These are phyloP conservation scores for Lentinula lateritia DNA, from an alignment of 768 basidiomycete species.

Conservation along the genomic window DNA sequence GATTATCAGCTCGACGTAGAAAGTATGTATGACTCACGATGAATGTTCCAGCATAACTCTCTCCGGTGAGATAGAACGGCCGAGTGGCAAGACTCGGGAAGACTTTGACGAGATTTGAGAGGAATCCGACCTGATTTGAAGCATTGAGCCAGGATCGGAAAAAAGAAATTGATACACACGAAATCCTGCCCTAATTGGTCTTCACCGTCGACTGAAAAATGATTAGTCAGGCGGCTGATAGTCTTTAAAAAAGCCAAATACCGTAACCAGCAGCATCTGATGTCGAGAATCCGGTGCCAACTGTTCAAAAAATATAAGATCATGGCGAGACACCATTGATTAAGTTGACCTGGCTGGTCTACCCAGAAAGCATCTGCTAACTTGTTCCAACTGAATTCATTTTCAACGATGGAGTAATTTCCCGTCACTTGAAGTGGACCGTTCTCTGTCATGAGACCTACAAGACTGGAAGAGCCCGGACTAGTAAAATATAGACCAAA, in stretches of 20 bases:
- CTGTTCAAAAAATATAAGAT: not conserved
- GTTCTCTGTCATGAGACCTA: conserved; percentile 35
- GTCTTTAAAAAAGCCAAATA: not conserved
- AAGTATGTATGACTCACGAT: conserved; percentile 43
- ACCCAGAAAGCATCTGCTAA: conserved; percentile 46
- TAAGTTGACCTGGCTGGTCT: conserved; percentile 55
- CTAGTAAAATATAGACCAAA: not conserved
- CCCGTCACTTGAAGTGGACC: conserved; percentile 57
- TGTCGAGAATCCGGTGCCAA: not conserved
- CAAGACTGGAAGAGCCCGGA: conserved; percentile 1
- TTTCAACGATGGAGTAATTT: conserved; percentile 35
- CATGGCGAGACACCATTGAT: conserved; percentile 23
- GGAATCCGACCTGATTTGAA: conserved; percentile 60
- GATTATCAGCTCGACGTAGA: not conserved
- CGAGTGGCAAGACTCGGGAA: conserved; percentile 68
- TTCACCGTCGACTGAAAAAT: conserved; percentile 44
- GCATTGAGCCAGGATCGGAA: not conserved
- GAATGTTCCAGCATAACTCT: conserved; percentile 72
- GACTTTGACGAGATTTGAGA: conserved; percentile 66
- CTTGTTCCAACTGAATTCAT: conserved; percentile 34
- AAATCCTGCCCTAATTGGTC: conserved; percentile 60
- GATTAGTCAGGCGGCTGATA: not conserved
- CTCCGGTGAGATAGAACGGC: conserved; percentile 65
- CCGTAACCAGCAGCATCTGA: conserved; percentile 3
- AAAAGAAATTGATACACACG: conserved; percentile 24